Evolutionary conservation across 169 alveolate genomes (phyloP), one percentile per base, ranked within the genome.

Genomic region (Cryptosporidium tyzzeri): DNA sequence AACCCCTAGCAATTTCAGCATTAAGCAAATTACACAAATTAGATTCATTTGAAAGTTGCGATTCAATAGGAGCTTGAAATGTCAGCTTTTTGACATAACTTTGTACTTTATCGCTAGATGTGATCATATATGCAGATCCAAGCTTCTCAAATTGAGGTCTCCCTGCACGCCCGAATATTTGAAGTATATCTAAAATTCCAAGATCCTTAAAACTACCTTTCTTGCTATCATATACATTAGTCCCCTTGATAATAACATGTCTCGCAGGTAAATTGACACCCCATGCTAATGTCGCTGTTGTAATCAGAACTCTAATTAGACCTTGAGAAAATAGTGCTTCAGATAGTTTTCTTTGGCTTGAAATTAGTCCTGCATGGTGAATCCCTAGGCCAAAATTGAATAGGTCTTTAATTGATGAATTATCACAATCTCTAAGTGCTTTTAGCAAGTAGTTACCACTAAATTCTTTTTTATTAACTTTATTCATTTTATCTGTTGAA

Each of bases 161-260:
- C 1, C 99, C 99, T 2, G 99, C 99, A 71, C 99, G 94, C 8
- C 99, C 99, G 94, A 99, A 95, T 99, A 99, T 99, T 94, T 99
- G 99, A 71, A 97, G 93, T 59, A 99, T 96, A 93, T 98, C 99
- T 95, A 98, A 94, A 21, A 99, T 97, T 31, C 99, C 95, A 71
- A 99, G 92, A 92, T 99, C 99, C 14, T 95, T 95, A 98, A 99
- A 98, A 71, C 95, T 94, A 8, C 99, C 99, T 91, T 96, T 94
- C 91, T 97, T 99, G n/a, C 99, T 99, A 62, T 95, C 95, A 94
- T 98, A 99, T 23, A 98, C 97, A 94, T 97, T 97, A 1, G 99
- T 98, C 5, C 99, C 99, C 93, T 98, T 98, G 59, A 99, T 98
- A 12, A 99, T 97, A 18, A 98, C 99, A 26, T 99, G 97, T 86